Evolutionary conservation across 805 yeast genomes (phyloP), one percentile per base, ranked within the genome.

Genomic region (Candida maesae): DNA sequence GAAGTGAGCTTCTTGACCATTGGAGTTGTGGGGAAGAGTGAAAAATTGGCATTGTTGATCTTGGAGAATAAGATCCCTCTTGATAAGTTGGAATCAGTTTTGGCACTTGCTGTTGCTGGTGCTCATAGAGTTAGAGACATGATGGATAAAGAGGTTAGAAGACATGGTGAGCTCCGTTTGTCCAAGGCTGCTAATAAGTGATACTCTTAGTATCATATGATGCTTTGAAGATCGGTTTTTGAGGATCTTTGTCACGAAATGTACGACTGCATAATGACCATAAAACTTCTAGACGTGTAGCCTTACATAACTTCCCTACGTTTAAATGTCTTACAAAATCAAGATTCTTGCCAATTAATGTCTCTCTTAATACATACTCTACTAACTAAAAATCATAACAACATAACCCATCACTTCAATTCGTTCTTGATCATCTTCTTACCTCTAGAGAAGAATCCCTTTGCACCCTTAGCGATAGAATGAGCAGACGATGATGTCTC

Each of bases 71-170:
- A 83, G 58, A 73, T 93, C 59, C 91, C 96, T 0, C 63, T 90
- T 50, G 98, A 90, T 57, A 71, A 77, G 42, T 62, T 93, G 44
- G 95, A 86, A 54, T 69, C 78, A 18, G 78, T 87, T 6, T 63
- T 93, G 52, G 86, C 85, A 9, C 74, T 89, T 36, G 95, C 93
- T 2, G 78, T 90, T 35, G 84, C 90, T 15, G 99, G 98, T 9
- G 79, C 91, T 41, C 91, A 85, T 55, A 71, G 85, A 52, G 67
- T 91, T 11, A 78, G 89, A 58, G 87, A 85, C 30, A 64, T 86
- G 40, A 88, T 91, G 96, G 96, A 91, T 55, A 71, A 73, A 35
- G 87, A 84, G 57, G 84, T 93, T 5, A 77, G 96, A 54, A 72
- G 69, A 45, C 87, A 83, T 50, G 95, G 95, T 5, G 72, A 74